phyloP scores from a whole-genome alignment of 768 basidiomycete genomes.

The Kwoniella newhampshirensis region DNA sequence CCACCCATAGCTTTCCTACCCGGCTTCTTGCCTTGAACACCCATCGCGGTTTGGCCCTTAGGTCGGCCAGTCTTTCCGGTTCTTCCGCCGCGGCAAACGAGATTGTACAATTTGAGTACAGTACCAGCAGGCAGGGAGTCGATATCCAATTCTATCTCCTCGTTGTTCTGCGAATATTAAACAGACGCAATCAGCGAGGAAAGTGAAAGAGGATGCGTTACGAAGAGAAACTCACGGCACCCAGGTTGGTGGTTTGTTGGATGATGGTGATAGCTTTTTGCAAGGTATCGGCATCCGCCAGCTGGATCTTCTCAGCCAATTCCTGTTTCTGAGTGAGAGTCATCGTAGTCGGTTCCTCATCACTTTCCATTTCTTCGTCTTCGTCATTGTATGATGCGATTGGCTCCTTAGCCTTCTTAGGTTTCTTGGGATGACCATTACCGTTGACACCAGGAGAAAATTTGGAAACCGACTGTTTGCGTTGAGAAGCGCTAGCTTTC shows the following conservation, averaged over 20 bases:
- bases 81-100: slow-evolving; percentile 61
- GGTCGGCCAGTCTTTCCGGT: slow-evolving; percentile 56
- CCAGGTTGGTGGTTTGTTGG: slow-evolving; percentile 88
- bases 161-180: slow-evolving; percentile 52
- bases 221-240: slow-evolving; percentile 68
- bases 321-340: slow-evolving; percentile 98
- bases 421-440: slow-evolving; percentile 33
- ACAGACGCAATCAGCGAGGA: slow-evolving; percentile 14
- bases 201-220: background rate
- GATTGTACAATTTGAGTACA: slow-evolving; percentile 90
- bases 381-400: slow-evolving; percentile 29
- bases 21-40: slow-evolving; percentile 31
- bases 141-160: slow-evolving; percentile 98
- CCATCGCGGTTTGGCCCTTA: slow-evolving; percentile 23
- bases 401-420: slow-evolving; percentile 38
- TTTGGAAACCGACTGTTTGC: slow-evolving; percentile 36
- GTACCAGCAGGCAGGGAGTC: slow-evolving; percentile 82
- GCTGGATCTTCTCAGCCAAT: slow-evolving; percentile 86
- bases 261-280: slow-evolving; percentile 93
- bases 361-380: slow-evolving; percentile 35
- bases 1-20: slow-evolving; percentile 66
- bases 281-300: slow-evolving; percentile 76
- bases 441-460: slow-evolving; percentile 38
- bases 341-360: slow-evolving; percentile 54
- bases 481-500: slow-evolving; percentile 24